Conservation (phyloP, 805 yeast species). For the Scheffersomyces amazonensis region DNA sequence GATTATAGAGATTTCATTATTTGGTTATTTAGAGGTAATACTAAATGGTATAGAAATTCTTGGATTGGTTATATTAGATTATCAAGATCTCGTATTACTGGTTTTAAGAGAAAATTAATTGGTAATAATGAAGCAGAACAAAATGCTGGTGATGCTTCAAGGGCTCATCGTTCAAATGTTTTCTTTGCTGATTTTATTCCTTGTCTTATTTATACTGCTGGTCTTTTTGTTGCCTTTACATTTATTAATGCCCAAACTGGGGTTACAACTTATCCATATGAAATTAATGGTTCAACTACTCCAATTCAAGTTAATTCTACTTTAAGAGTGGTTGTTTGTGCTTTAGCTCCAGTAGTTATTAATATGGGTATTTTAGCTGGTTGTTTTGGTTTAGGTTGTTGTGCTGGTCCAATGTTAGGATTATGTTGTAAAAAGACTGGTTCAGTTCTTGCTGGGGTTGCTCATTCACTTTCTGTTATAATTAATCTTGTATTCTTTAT, state of each 20-base stretch:
- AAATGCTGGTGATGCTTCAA: conserved; percentile 64
- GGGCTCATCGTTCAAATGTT: conserved; percentile 76
- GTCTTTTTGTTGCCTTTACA: conserved; percentile 74
- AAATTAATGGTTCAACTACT: conserved; percentile 23
- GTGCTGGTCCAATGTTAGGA: conserved; percentile 95
- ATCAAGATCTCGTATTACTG: conserved; percentile 86
- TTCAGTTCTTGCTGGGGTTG: conserved; percentile 91
- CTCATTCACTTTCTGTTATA: conserved; percentile 92
- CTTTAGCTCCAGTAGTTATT: conserved; percentile 88
- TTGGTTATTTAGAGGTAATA: conserved; percentile 90
- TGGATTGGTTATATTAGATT: conserved; percentile 83
- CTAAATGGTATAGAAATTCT: conserved; percentile 83
- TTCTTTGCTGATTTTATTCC: conserved; percentile 77
- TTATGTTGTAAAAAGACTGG: conserved; percentile 97
- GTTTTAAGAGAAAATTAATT: conserved; percentile 74
- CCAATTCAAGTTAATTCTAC: conserved; percentile 61
- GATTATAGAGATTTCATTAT: conserved; percentile 93
- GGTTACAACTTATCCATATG: conserved; percentile 46
- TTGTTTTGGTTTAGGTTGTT: conserved; percentile 83
- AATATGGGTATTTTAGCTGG: conserved; percentile 81
- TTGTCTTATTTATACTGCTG: conserved; percentile 67
- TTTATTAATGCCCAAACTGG: conserved; percentile 86
- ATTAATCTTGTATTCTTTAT: conserved; percentile 85
- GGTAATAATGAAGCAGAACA: conserved; percentile 62
- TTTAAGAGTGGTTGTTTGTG: conserved; percentile 71